Evolutionary conservation across 2,329 filamentous ascomycete genomes (phyloP).

Genomic region (Apiospora koreana): DNA sequence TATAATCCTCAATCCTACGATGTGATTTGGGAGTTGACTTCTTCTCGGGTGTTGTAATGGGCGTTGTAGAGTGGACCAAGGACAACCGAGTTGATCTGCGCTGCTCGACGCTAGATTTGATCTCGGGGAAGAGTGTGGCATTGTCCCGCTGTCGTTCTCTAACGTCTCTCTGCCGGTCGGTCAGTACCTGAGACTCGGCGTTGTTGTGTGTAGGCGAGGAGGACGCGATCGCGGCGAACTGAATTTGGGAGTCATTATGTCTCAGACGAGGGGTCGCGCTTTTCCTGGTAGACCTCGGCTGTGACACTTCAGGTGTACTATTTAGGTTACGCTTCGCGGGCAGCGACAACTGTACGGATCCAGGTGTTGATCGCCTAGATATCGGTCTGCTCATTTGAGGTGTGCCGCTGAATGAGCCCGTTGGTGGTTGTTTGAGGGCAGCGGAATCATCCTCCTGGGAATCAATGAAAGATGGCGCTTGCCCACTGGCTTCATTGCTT

Average conservation of each 20-base stretch:
- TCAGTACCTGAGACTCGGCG: conserved; percentile 72
- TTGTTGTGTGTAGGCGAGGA: conserved; percentile 50
- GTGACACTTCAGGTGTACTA: conserved; percentile 26
- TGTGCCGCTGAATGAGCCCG: not conserved
- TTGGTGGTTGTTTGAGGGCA: conserved; percentile 29
- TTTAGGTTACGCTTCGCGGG: conserved; percentile 27
- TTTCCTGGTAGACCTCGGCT: conserved; percentile 32
- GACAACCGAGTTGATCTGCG: conserved; percentile 9
- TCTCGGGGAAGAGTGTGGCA: conserved; percentile 66
- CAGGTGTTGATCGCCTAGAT: conserved; percentile 32
- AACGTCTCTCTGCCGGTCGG: conserved; percentile 78
- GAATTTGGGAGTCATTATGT: conserved; percentile 81
- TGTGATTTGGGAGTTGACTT: conserved; percentile 49
- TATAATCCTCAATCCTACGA: conserved; percentile 49
- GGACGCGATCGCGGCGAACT: conserved; percentile 70
- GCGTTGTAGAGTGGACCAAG: conserved; percentile 12
- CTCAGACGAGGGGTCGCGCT: conserved; percentile 57
- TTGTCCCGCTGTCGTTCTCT: conserved; percentile 70
- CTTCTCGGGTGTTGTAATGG: conserved; percentile 22
- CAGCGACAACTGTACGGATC: conserved; percentile 34
- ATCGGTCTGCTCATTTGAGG: conserved; percentile 20
- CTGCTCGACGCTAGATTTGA: conserved; percentile 53
- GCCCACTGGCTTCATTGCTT: conserved; percentile 39
- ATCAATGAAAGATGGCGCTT: conserved; percentile 45
- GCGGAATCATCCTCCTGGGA: conserved; percentile 53